These are phyloP conservation scores for Schizochytrium sp. DNA, from an alignment of 108 stramenopile species.

Conservation along the genomic window DNA sequence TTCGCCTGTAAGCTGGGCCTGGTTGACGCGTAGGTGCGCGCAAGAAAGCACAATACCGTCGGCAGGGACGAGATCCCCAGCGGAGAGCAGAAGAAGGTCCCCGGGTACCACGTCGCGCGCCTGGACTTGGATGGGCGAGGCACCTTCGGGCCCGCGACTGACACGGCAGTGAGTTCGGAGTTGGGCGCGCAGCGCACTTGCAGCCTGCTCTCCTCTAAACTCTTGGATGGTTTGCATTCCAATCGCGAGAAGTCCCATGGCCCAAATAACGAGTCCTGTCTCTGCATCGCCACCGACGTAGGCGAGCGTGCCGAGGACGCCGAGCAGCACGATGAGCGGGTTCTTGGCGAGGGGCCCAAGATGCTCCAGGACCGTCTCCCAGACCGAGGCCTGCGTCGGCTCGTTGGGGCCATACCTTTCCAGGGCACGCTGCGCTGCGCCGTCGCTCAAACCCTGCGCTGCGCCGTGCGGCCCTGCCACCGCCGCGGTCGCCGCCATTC, in stretches of 20 bases:
- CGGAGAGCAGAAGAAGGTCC: constrained; percentile 71
- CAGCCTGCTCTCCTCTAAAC: constrained; percentile 68
- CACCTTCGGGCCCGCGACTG: constrained; percentile 53
- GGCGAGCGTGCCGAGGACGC: constrained; percentile 69
- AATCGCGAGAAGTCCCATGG: constrained; percentile 77
- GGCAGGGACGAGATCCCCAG: constrained; percentile 85
- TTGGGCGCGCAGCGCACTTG: constrained; percentile 70
- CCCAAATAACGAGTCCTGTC: constrained; percentile 76
- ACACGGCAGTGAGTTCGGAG: constrained; percentile 77
- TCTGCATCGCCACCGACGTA: constrained; percentile 67
- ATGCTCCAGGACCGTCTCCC: background rate
- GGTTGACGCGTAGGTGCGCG: constrained; percentile 48
- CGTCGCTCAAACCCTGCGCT: background rate
- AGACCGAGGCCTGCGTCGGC: background rate
- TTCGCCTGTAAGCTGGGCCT: constrained; percentile 80
- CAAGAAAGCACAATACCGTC: constrained; percentile 66
- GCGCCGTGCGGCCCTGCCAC: background rate
- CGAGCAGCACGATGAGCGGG: constrained; percentile 67
- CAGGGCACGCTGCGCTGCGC: background rate
- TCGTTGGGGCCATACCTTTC: background rate
- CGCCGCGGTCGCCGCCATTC: background rate
- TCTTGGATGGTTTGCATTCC: constrained; percentile 88
- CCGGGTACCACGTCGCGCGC: constrained; percentile 82
- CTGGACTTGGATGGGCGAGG: constrained; percentile 49
- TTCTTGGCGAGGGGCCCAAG: background rate